These are phyloP conservation scores for Boletus bicolor DNA, from an alignment of 768 basidiomycete species.

Conservation along the genomic window DNA sequence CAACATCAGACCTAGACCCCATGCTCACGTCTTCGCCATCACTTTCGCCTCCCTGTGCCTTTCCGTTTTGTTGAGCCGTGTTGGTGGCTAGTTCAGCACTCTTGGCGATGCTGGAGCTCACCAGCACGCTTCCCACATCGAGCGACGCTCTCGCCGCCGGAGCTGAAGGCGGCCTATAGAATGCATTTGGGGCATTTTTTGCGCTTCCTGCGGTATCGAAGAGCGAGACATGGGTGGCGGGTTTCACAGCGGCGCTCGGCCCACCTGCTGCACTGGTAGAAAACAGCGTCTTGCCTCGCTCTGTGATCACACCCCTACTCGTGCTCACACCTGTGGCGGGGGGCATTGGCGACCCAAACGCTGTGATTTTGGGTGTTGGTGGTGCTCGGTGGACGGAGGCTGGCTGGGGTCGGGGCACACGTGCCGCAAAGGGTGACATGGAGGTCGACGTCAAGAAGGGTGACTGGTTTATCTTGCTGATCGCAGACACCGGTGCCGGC, in stretches of 20 bases:
- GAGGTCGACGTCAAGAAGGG: not conserved
- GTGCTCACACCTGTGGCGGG: not conserved
- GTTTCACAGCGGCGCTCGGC: slow-evolving; percentile 2
- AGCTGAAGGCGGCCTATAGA: slow-evolving; percentile 52
- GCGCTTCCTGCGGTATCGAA: slow-evolving; percentile 50
- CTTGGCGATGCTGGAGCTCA: not conserved
- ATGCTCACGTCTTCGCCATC: slow-evolving; percentile 22
- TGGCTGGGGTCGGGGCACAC: slow-evolving; percentile 1
- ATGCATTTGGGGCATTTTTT: slow-evolving; percentile 58
- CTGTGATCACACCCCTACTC: slow-evolving; percentile 11
- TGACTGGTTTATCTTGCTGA: not conserved
- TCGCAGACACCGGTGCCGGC: not conserved
- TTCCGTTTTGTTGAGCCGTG: slow-evolving; percentile 5
- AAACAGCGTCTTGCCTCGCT: slow-evolving; percentile 18
- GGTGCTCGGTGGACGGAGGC: slow-evolving; percentile 1
- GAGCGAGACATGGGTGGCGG: slow-evolving; percentile 20
- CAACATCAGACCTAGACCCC: slow-evolving; percentile 18
- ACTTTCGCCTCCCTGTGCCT: not conserved
- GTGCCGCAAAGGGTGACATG: slow-evolving; percentile 8
- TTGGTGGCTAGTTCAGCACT: not conserved
- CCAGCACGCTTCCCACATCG: slow-evolving; percentile 1
- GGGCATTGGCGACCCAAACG: slow-evolving; percentile 26
- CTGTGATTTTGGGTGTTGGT: slow-evolving; percentile 24
- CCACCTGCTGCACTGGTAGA: not conserved
- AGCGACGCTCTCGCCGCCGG: not conserved